phyloP scores from a whole-genome alignment of 2,329 filamentous ascomycete genomes.

The Mycosphaerelloides madeirae region DNA sequence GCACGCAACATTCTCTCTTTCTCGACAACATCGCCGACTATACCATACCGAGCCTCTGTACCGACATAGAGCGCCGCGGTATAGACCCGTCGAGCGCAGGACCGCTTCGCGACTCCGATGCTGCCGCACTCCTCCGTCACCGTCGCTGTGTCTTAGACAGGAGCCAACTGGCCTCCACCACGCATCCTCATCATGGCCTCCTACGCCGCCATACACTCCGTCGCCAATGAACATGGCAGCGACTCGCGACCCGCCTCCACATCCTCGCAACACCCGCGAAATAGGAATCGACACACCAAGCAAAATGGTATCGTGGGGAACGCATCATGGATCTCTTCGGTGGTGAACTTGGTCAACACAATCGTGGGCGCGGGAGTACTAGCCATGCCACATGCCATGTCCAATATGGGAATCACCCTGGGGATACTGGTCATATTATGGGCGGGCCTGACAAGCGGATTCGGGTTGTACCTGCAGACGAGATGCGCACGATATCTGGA shows the following conservation, averaged over 20 bases:
- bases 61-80: no score
- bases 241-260: slow-evolving; percentile 37
- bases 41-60: no score
- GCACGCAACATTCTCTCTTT: no score
- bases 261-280: slow-evolving; percentile 47
- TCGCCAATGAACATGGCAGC: slow-evolving; percentile 35
- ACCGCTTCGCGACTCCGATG: neutral
- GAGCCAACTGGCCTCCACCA: neutral
- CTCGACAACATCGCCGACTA: no score
- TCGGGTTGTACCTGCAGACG: slow-evolving; percentile 91
- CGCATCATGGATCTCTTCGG: slow-evolving; percentile 83
- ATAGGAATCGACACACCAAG: slow-evolving; percentile 59
- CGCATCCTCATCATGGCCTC: slow-evolving; percentile 36
- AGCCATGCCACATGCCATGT: slow-evolving; percentile 91
- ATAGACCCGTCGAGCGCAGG: neutral
- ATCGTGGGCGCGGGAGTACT: slow-evolving; percentile 93
- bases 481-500: slow-evolving; percentile 91
- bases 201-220: slow-evolving; percentile 43
- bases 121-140: neutral
- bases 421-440: slow-evolving; percentile 82
- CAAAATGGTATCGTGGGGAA: slow-evolving; percentile 65
- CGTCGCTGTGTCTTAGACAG: no score
- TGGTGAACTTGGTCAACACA: slow-evolving; percentile 93
- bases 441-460: slow-evolving; percentile 83
- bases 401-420: slow-evolving; percentile 87